These are phyloP conservation scores for Citrus inodora DNA, from an alignment of 345 rosid genomes.

Conservation along the genomic window DNA sequence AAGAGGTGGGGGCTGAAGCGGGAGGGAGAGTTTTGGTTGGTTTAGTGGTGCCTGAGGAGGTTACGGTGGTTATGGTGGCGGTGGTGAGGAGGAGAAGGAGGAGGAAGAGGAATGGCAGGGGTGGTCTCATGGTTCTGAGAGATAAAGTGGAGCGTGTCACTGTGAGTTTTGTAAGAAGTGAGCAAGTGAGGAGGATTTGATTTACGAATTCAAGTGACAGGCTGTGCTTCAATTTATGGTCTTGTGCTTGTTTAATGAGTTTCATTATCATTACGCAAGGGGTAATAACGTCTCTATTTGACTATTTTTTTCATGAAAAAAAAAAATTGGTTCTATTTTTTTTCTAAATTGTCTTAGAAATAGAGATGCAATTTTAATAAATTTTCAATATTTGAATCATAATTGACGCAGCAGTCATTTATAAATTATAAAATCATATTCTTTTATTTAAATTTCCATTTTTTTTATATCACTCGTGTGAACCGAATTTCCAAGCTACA, in stretches of 20 bases:
- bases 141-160: slow-evolving; percentile 12
- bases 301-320: neutral
- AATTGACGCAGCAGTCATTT: no score
- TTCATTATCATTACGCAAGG: no score
- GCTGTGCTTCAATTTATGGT: slow-evolving; percentile 6
- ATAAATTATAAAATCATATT: no score
- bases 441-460: no score
- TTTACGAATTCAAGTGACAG: slow-evolving; percentile 18
- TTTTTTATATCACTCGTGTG: no score
- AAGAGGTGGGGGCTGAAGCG: slow-evolving; percentile 22
- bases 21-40: slow-evolving; percentile 25
- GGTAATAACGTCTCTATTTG: neutral
- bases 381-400: no score
- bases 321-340: no score
- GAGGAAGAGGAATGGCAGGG: slow-evolving; percentile 8
- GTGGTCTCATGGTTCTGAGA: slow-evolving; percentile 41
- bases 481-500: neutral
- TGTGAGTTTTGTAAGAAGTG: neutral
- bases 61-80: neutral
- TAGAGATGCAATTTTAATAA: no score
- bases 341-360: no score
- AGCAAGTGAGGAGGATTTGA: neutral
- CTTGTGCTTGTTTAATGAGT: neutral
- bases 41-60: neutral
- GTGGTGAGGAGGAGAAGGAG: neutral